Base-by-base conservation (phyloP, 495 filamentous ascomycete species). In the Jackrogersella minutella region DNA sequence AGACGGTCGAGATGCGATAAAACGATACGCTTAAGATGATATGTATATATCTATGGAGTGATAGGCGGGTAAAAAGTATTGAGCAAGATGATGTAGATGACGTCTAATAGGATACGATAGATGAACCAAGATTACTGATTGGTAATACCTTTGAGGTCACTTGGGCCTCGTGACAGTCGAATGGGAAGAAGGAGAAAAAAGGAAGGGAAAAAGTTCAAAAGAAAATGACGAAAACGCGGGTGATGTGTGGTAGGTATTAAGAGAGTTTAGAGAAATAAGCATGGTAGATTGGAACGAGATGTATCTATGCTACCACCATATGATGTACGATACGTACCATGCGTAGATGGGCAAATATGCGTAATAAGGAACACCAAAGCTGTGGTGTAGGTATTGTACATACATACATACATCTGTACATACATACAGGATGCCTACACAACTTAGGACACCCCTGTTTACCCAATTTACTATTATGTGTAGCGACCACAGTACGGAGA, bases 321-420 rank as follows among this genome's bases (percentile, higher is more conserved):
- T 59, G 61, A 62, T 59, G 62, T 70, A 58, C 59, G 65, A 53
- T 46, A n/a, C n/a, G 46, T 64, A 64, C 60, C 53, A 54, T 54
- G 55, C 17, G 44, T 43, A 61, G 55, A 66, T 66, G 68, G 68
- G 61, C 66, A 65, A 69, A 69, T 62, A 69, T 69, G 68, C 57
- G 58, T 67, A 62, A 63, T 66, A 63, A 66, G 63, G 63, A 60
- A 58, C 58, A 55, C 58, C 47, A 62, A n/a, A 39, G 34, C 47
- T 59, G 62, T 58, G 21, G 64, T 66, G 62, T 65, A 30, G 26
- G 3, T 30, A 30, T 3, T 3, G 26, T 30, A 30, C 26, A 30
- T 30, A 30, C 7, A 54, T 50, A 31, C 19, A 3, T 37, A 37
- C 34, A 2, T 37, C 3, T 3, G 26, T 30, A 3, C 3, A 7